Evolutionary conservation across 371 early-diverging fungal genomes (phyloP).

Genomic region (Phascolomyces articulosus): DNA sequence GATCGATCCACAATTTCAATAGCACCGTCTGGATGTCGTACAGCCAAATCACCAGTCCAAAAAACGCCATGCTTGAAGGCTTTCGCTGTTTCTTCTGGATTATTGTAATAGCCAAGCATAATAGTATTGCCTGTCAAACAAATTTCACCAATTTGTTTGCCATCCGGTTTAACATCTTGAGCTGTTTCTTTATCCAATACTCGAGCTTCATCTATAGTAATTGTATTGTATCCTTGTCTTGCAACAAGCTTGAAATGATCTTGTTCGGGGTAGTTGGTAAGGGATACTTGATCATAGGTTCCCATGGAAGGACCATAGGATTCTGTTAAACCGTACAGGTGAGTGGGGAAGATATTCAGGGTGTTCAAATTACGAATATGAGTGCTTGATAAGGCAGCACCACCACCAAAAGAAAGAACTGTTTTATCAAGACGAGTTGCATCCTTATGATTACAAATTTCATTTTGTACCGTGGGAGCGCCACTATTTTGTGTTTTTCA

Average conservation of each 20-base stretch:
- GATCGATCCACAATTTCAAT: constrained; percentile 67
- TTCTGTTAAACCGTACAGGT: constrained; percentile 76
- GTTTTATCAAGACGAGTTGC: constrained; percentile 44
- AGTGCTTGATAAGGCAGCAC: constrained; percentile 61
- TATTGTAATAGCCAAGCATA: constrained; percentile 59
- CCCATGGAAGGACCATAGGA: constrained; percentile 59
- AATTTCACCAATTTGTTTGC: constrained; percentile 65
- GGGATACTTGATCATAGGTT: constrained; percentile 35
- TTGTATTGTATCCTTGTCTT: constrained; percentile 61
- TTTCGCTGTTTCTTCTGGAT: constrained; percentile 64
- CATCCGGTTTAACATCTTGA: constrained; percentile 59
- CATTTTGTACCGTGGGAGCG: constrained; percentile 73
- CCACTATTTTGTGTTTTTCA: constrained; percentile 40
- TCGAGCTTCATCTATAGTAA: constrained; percentile 61
- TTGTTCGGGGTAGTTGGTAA: constrained; percentile 35
- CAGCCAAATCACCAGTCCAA: constrained; percentile 74
- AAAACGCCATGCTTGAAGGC: constrained; percentile 67
- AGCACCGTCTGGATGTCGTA: constrained; percentile 67
- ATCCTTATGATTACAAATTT: constrained; percentile 57
- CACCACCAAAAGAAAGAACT: constrained; percentile 58
- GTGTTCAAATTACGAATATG: constrained; percentile 53
- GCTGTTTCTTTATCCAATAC: constrained; percentile 54
- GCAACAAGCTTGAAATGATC: constrained; percentile 50
- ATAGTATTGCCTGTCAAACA: constrained; percentile 67
- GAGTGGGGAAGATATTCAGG: constrained; percentile 59